phyloP scores from a whole-genome alignment of 106 monocot species.

The Dendrobium huoshanense region DNA sequence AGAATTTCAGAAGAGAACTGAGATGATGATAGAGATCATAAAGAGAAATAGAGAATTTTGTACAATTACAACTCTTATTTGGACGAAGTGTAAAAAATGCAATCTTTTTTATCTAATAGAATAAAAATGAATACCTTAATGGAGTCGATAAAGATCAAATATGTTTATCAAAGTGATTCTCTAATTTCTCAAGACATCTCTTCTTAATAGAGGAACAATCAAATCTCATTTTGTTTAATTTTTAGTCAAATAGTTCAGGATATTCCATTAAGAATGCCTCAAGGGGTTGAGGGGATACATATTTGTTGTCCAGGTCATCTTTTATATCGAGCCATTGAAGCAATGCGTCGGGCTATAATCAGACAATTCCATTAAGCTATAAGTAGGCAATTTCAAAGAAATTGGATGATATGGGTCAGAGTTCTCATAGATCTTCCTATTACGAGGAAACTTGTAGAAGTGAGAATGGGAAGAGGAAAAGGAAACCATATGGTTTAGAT shows the following conservation, averaged over 20 bases:
- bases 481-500: too few species aligned
- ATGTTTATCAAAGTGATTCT: background rate
- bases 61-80: too few species aligned
- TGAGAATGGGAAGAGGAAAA: too few species aligned
- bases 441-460: too few species aligned
- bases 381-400: too few species aligned
- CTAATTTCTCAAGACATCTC: background rate
- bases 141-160: slow-evolving; percentile 5
- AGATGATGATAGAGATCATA: too few species aligned
- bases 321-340: background rate
- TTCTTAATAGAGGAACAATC: background rate
- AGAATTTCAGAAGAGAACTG: too few species aligned
- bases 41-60: too few species aligned
- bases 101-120: background rate
- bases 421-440: too few species aligned
- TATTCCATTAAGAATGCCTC: background rate
- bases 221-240: background rate
- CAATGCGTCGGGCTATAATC: background rate
- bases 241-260: slow-evolving; percentile 3
- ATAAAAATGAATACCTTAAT: slow-evolving; percentile 5
- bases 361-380: too few species aligned
- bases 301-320: background rate
- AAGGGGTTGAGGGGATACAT: slow-evolving; percentile 1
- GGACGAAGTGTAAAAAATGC: background rate
- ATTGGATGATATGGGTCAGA: too few species aligned